Evolutionary conservation across 352 stramenopile species (phyloP), one percentile per base, ranked within the genome.

Genomic region (Thalassiosira hispida): DNA sequence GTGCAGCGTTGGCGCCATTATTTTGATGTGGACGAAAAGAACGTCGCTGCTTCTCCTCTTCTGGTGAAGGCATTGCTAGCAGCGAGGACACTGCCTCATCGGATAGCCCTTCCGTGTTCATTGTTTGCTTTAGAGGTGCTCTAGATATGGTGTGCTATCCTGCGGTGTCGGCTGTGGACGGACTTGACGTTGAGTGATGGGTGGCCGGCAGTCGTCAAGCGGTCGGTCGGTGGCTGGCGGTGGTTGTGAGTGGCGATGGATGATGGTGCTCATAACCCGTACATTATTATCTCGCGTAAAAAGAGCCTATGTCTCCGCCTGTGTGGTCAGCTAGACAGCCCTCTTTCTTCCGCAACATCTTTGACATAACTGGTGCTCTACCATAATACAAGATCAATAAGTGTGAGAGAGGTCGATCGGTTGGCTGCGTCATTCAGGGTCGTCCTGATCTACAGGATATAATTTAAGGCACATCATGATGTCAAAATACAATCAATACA

Each of bases 101-200:
- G 14, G 83, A 67, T 31, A 93, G 52, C 46, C 87, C 85, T 70
- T 93, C 77, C 35, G 85, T 91, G 57, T 93, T 93, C 87, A 92
- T 92, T 55, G 23, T 87, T 55, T 27, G 53, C 8, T 42, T 12
- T 42, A 42, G 35, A 42, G 35, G 35, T 42, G 5, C 12, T 5
- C 5, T 42, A 42, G 12, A 12, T 42, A 12, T 42, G 35, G 5
- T 42, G 12, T 42, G 5, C 5, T 12, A 42, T 42, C n/a, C n/a
- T n/a, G n/a, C 12, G 35, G 12, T 42, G 35, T 42, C 35, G 35
- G 35, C 35, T 42, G 35, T 42, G 35, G 35, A 12, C 35, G 12
- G 35, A 12, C 5, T 12, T 5, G 5, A 12, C 35, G 35, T 42
- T 5, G 35, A 42, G 35, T 42, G 35, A 12, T 42, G 35, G n/a